Conservation (phyloP, 108 stramenopile species). For the Pseudonitzschia multiseries region DNA sequence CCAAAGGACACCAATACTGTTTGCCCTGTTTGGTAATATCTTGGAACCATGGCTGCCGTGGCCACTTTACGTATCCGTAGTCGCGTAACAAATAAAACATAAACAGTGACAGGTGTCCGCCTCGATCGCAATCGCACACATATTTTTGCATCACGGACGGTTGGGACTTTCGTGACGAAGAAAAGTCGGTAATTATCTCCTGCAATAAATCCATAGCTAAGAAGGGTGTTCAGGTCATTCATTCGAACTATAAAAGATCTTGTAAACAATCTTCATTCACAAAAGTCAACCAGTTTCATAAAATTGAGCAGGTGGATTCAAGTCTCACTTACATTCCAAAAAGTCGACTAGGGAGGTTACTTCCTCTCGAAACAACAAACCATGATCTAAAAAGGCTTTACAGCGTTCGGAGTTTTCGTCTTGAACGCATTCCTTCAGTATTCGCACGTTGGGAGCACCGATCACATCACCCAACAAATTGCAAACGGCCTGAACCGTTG, state of each 20-base stretch:
- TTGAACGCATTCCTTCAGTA: constrained; percentile 33
- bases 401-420: constrained; percentile 38
- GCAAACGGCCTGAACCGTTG: constrained; percentile 37
- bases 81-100: constrained; percentile 24
- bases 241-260: neutral
- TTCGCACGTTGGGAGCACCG: constrained; percentile 28
- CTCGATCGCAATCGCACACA: constrained; percentile 37
- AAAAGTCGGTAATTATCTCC: constrained; percentile 3
- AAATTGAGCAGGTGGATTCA: neutral
- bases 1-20: constrained; percentile 49
- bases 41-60: constrained; percentile 55
- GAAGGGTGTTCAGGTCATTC: neutral
- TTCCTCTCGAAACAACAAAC: constrained; percentile 30
- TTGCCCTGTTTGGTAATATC: constrained; percentile 36
- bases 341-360: constrained; percentile 37
- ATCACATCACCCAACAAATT: constrained; percentile 35
- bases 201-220: constrained; percentile 17
- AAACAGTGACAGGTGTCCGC: constrained; percentile 43
- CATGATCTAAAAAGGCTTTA: constrained; percentile 36
- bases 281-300: neutral
- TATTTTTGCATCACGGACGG: constrained; percentile 13
- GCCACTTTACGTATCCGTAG: constrained; percentile 28
- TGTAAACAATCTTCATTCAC: neutral
- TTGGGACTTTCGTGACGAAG: neutral
- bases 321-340: constrained; percentile 26